Percentiles rank a stretch among this genome's conserved stretches.
These are phyloP conservation scores for Asterionellopsis glacialis DNA, from an alignment of 108 stramenopile genomes.

Conservation along the genomic window DNA sequence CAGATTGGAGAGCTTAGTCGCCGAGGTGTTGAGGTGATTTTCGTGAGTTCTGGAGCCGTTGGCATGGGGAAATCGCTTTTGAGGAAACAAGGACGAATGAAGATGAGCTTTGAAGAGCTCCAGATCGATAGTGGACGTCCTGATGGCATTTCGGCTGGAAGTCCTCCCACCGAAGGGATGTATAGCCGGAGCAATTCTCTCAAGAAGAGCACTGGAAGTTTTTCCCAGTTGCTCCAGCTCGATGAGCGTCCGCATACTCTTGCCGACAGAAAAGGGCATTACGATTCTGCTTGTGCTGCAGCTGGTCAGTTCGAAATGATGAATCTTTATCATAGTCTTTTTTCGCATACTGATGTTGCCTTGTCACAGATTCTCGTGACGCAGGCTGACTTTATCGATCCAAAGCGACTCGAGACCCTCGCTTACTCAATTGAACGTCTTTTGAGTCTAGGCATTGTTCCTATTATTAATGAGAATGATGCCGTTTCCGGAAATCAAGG, in stretches of 20 bases:
- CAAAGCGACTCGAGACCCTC: conserved; percentile 65
- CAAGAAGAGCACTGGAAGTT: conserved; percentile 22
- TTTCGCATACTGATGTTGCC: conserved; percentile 78
- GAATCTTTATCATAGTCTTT: conserved; percentile 89
- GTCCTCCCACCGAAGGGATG: background rate
- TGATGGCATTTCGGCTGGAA: background rate
- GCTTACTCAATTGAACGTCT: conserved; percentile 79
- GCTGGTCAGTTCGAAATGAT: conserved; percentile 98
- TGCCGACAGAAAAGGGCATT: conserved; percentile 73
- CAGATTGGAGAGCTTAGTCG: conserved; percentile 81
- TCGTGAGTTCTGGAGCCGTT: conserved; percentile 75
- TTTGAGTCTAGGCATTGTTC: conserved; percentile 86
- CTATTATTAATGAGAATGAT: conserved; percentile 97
- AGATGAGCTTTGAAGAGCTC: conserved; percentile 61
- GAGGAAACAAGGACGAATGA: conserved; percentile 58
- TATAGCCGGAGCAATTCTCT: background rate
- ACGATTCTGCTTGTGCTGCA: conserved; percentile 94
- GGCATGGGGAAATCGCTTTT: conserved; percentile 85
- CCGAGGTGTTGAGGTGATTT: conserved; percentile 70
- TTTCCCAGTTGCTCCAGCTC: conserved; percentile 35
- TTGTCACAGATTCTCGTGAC: conserved; percentile 91
- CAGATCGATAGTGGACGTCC: background rate
- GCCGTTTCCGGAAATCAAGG: conserved; percentile 90
- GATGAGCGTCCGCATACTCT: conserved; percentile 47
- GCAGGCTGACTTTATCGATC: conserved; percentile 81